Evolutionary conservation across 768 basidiomycete species (phyloP).

Genomic region (Phylloporus scabripes): DNA sequence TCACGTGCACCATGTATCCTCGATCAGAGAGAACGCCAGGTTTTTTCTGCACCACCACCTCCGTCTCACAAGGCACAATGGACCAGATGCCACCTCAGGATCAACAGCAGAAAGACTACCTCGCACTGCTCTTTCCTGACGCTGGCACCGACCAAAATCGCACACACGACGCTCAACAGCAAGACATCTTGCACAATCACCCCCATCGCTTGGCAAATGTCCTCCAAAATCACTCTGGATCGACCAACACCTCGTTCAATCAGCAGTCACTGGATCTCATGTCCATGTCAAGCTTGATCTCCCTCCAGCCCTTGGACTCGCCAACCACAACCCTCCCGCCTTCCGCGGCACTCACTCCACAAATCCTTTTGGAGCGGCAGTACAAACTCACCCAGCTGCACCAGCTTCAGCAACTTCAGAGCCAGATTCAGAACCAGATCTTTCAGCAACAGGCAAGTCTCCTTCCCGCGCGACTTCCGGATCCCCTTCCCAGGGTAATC

Average conservation of each 20-base stretch:
- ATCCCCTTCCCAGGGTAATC: constrained; percentile 3
- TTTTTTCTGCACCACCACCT: constrained; percentile 8
- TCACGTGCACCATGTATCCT: constrained; percentile 10
- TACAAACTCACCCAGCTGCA: constrained; percentile 74
- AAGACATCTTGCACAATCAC: constrained; percentile 3
- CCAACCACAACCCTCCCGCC: constrained; percentile 10
- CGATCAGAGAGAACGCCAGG: constrained; percentile 5
- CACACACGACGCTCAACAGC: constrained; percentile 20
- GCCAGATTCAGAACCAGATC: constrained; percentile 82
- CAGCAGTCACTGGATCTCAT: constrained; percentile 45
- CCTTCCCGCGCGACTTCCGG: constrained; percentile 3
- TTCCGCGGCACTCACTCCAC: constrained; percentile 33
- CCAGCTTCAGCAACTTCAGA: constrained; percentile 71
- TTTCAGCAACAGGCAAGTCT: constrained; percentile 80
- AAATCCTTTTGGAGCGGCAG: constrained; percentile 66
- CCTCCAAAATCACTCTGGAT: constrained; percentile 7
- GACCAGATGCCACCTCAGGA: constrained; percentile 23
- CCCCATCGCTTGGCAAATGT: constrained; percentile 13
- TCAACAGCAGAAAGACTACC: constrained; percentile 33
- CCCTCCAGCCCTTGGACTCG: constrained; percentile 41
- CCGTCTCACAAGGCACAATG: constrained; percentile 7
- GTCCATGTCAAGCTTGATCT: constrained; percentile 43
- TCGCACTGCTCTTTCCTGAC: constrained; percentile 33
- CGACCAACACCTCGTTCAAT: constrained; percentile 10
- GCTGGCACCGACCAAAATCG: constrained; percentile 22